Conservation (phyloP, 257 asterid species). For the Nicotiana otophora region DNA sequence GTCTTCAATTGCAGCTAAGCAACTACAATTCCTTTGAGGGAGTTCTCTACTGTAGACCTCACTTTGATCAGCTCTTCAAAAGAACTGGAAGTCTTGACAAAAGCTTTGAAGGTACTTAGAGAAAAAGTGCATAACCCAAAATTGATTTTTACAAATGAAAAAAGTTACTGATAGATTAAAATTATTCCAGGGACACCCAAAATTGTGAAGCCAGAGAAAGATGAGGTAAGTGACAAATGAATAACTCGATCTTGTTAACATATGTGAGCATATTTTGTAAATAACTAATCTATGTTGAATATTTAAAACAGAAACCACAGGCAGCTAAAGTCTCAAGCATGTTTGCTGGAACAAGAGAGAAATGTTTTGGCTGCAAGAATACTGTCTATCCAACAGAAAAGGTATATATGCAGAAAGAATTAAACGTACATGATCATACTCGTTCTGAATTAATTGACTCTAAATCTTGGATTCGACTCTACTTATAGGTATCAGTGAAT, state of each 20-base stretch:
- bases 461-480: not conserved
- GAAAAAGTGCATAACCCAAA: not conserved
- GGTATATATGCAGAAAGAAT: conserved; percentile 30
- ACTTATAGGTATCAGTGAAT: conserved; percentile 68
- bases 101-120: conserved; percentile 73
- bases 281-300: not conserved
- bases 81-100: conserved; percentile 91
- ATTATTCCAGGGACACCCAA: conserved; percentile 71
- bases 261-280: not conserved
- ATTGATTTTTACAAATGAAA: not conserved
- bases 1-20: conserved; percentile 44
- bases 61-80: conserved; percentile 91
- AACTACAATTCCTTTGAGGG: conserved; percentile 96
- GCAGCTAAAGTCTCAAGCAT: conserved; percentile 67
- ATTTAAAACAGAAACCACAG: conserved; percentile 46
- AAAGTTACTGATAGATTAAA: not conserved
- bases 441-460: no score
- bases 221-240: not conserved
- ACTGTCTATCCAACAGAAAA: conserved; percentile 93
- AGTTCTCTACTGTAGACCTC: conserved; percentile 94
- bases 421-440: no score
- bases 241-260: not conserved
- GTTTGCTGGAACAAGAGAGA: conserved; percentile 83
- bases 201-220: conserved; percentile 72
- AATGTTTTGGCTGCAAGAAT: conserved; percentile 67